Conservation (phyloP, 192 early-diverging fungal species). For the Entomortierella parvispora region DNA sequence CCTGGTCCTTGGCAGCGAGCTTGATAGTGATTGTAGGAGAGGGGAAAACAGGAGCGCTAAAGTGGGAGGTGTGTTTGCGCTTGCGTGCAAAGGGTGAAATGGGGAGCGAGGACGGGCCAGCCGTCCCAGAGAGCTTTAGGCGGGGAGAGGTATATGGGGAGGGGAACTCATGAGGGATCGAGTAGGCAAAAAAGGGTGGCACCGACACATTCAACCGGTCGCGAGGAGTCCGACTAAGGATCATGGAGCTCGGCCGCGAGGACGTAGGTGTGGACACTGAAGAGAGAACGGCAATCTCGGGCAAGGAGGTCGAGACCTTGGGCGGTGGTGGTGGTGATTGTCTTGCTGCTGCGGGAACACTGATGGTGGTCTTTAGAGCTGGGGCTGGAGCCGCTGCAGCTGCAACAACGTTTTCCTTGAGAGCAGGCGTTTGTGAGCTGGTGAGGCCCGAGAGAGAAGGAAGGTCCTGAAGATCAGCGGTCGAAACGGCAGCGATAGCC, state of each 20-base stretch:
- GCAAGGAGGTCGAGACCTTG: conserved; percentile 9
- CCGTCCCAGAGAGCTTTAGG: conserved; percentile 35
- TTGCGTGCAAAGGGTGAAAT: conserved; percentile 47
- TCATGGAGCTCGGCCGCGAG: conserved; percentile 28
- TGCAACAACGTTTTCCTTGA: not conserved
- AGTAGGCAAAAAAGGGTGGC: conserved; percentile 48
- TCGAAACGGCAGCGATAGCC: conserved; percentile 47
- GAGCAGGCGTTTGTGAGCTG: not conserved
- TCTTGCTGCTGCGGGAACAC: not conserved
- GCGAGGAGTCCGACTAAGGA: conserved; percentile 19
- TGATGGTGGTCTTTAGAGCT: not conserved
- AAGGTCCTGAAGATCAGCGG: conserved; percentile 26
- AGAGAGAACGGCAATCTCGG: conserved; percentile 8
- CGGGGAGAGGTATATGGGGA: conserved; percentile 47
- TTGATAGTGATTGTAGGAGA: conserved; percentile 24
- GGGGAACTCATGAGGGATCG: conserved; percentile 50
- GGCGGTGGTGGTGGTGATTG: not conserved
- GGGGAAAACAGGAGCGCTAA: conserved; percentile 19
- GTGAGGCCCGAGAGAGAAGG: conserved; percentile 14
- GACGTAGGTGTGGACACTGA: conserved; percentile 17
- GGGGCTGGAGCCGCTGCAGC: conserved; percentile 2
- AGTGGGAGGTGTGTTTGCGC: conserved; percentile 36
- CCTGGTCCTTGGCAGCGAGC: conserved; percentile 21
- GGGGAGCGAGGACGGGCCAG: conserved; percentile 32
- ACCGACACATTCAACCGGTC: conserved; percentile 30